Conservation (phyloP, 352 stramenopile species). For the Phytophthora kernoviae region DNA sequence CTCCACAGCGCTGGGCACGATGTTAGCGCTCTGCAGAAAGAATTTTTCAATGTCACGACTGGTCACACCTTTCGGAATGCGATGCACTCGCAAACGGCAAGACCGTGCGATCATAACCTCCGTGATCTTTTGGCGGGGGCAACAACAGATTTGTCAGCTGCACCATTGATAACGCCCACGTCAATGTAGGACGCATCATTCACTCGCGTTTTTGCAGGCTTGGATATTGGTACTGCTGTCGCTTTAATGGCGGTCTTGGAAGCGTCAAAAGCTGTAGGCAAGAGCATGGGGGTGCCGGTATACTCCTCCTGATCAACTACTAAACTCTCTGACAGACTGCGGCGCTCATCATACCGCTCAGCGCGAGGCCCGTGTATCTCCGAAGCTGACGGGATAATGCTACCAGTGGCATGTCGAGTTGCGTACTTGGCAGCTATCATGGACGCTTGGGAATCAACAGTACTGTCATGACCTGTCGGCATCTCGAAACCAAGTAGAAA, state of each 20-base stretch:
- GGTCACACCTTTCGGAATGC: slow-evolving; percentile 68
- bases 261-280: slow-evolving; percentile 48
- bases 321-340: not conserved
- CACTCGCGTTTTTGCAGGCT: slow-evolving; percentile 13
- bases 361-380: slow-evolving; percentile 63
- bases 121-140: slow-evolving; percentile 9
- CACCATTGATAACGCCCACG: slow-evolving; percentile 24
- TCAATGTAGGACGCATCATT: slow-evolving; percentile 44
- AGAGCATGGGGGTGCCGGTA: slow-evolving; percentile 42
- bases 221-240: not conserved
- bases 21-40: slow-evolving; percentile 59
- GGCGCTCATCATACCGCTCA: slow-evolving; percentile 8
- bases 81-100: slow-evolving; percentile 73
- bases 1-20: slow-evolving; percentile 73
- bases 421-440: slow-evolving; percentile 89
- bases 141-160: too few species aligned
- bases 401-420: slow-evolving; percentile 50
- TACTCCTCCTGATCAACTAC: slow-evolving; percentile 15
- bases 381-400: slow-evolving; percentile 69
- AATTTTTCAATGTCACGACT: slow-evolving; percentile 75
- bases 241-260: slow-evolving; percentile 6
- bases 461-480: slow-evolving; percentile 85
- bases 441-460: slow-evolving; percentile 82
- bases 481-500: slow-evolving; percentile 85
- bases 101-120: slow-evolving; percentile 58